Conservation (phyloP, 805 yeast species). For the Wickerhamomyces strasburgensis region DNA sequence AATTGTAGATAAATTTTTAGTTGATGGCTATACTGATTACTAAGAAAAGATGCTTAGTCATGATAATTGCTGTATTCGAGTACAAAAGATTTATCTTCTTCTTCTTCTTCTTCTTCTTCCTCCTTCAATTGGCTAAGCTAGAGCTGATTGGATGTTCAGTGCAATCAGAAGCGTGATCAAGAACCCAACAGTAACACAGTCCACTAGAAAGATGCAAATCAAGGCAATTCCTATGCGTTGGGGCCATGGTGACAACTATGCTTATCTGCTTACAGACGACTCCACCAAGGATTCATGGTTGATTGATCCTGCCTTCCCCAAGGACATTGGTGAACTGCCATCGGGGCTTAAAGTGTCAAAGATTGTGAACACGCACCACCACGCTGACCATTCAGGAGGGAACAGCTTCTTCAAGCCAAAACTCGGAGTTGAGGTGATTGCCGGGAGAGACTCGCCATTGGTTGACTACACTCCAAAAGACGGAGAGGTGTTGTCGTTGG, state of each 20-base stretch:
- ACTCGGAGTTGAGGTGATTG: conserved; percentile 58
- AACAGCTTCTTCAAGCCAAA: conserved; percentile 38
- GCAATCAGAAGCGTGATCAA: too few species aligned
- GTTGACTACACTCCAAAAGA: conserved; percentile 71
- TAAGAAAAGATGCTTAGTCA: too few species aligned
- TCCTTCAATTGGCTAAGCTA: too few species aligned
- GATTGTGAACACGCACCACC: conserved; percentile 95
- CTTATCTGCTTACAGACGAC: conserved; percentile 70
- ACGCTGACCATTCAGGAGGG: conserved; percentile 92
- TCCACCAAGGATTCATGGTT: conserved; percentile 68
- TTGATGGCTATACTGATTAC: too few species aligned
- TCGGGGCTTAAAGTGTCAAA: conserved; percentile 51
- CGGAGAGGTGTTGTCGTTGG: conserved; percentile 56
- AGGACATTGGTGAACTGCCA: conserved; percentile 49
- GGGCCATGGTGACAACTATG: conserved; percentile 89
- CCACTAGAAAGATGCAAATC: conserved; percentile 66
- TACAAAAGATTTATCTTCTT: too few species aligned
- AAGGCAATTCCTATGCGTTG: conserved; percentile 87
- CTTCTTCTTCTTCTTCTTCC: too few species aligned
- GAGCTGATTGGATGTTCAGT: too few species aligned
- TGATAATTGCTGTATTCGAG: too few species aligned
- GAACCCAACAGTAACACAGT: not conserved
- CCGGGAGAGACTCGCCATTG: conserved; percentile 75
- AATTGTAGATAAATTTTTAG: not conserved
- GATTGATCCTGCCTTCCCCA: conserved; percentile 89